These are phyloP conservation scores for Phytophthora litchii DNA, from an alignment of 352 stramenopile species.

Conservation along the genomic window DNA sequence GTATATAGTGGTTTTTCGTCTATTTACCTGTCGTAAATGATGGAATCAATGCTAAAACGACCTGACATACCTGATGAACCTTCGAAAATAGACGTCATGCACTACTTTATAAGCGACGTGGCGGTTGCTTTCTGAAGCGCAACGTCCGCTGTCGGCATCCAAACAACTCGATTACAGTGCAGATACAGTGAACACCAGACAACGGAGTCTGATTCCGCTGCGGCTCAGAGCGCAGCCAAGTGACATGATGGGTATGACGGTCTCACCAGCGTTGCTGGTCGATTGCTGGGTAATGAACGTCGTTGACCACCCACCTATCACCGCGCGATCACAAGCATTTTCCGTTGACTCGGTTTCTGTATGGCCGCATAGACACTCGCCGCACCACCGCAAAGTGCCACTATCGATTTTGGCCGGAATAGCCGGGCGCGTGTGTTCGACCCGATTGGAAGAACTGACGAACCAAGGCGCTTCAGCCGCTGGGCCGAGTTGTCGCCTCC, in stretches of 20 bases:
- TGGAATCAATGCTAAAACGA: background rate
- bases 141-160: constrained; percentile 25
- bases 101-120: background rate
- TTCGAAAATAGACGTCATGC: background rate
- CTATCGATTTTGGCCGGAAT: constrained; percentile 15
- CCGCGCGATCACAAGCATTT: constrained; percentile 20
- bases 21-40: background rate
- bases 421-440: constrained; percentile 12
- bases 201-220: constrained; percentile 14
- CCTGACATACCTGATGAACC: background rate
- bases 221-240: background rate
- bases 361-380: constrained; percentile 31
- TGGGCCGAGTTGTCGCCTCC: background rate
- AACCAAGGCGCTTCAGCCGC: background rate
- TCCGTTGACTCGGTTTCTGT: constrained; percentile 22
- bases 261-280: constrained; percentile 9
- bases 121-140: constrained; percentile 25
- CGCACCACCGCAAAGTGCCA: constrained; percentile 30
- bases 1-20: constrained; percentile 7
- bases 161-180: constrained; percentile 35
- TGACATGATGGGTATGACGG: background rate
- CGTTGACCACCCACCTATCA: constrained; percentile 12
- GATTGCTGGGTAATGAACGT: constrained; percentile 22
- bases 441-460: constrained; percentile 20
- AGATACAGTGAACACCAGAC: constrained; percentile 4